Evolutionary conservation across 257 asterid species (phyloP).

Genomic region (Solanum pinnatisectum): DNA sequence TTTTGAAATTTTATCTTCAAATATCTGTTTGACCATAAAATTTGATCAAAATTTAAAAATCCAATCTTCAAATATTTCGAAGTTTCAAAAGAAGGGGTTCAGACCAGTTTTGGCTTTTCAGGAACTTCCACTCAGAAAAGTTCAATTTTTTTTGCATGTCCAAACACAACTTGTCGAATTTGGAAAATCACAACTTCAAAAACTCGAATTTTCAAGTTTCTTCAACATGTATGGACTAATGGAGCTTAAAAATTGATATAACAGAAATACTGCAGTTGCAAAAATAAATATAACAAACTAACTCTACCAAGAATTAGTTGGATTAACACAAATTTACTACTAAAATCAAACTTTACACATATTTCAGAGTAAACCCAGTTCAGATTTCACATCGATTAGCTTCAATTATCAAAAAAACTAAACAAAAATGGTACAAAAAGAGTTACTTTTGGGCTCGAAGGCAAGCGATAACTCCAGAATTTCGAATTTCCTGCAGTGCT

Average conservation of each 20-base stretch:
- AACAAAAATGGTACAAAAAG: neutral
- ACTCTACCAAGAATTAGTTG: neutral
- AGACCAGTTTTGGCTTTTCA: too few species aligned
- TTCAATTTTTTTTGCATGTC: fast-evolving
- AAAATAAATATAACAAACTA: neutral
- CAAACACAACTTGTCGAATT: too few species aligned
- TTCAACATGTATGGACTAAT: neutral
- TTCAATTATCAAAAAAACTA: neutral
- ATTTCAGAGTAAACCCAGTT: neutral
- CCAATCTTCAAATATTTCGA: too few species aligned
- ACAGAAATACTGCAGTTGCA: neutral
- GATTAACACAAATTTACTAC: neutral
- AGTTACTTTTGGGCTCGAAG: slow-evolving; percentile 63
- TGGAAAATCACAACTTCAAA: neutral
- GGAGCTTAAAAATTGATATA: neutral
- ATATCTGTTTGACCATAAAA: too few species aligned
- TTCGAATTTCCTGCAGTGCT: slow-evolving; percentile 41
- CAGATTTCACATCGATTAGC: neutral
- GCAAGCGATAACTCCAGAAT: slow-evolving; percentile 74
- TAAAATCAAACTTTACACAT: neutral
- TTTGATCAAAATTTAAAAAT: too few species aligned
- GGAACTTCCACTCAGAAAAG: neutral
- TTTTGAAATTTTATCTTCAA: neutral
- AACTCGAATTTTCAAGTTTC: neutral
- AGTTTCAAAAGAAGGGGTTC: neutral